Evolutionary conservation across 805 yeast genomes (phyloP), one percentile per base, ranked within the genome.

Genomic region (Yamadazyma takamatsuzukensis): DNA sequence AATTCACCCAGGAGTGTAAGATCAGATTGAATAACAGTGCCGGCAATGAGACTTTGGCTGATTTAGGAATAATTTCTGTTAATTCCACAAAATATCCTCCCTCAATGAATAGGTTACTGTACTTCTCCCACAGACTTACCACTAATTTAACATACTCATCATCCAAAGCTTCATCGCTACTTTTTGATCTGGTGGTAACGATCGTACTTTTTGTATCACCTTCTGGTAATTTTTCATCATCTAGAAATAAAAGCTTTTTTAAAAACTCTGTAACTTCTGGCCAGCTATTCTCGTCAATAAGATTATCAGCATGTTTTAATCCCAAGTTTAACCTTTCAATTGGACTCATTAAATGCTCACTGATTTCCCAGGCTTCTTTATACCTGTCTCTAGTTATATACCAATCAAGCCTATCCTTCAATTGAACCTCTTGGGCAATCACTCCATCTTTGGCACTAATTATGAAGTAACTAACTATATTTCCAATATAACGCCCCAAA

Each of bases 391-490:
- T 72, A 1, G 76, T 76, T 3, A 76, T 37, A 37, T 68, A 81
- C 96, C 97, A 90, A 4, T 76, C 62, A 27, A 80, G 70, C 37
- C 81, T 75, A 51, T 89, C 97, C 18, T 63, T 55, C 15, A 82
- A 56, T 33, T 77, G 78, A n/a, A 83, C 67, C 40, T 81, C 86
- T 44, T 80, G 74, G 0, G 88, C 87, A 11, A 78, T 63, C 1
- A 90, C 82, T 1, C 81, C 90, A 57, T 88, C 97, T 29, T 76
- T 74, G 0, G 96, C 86, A 49, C 90, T 78, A 4, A 90, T 66
- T 13, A 93, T 64, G 47, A 71, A 83, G 62, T 82, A 86, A 34
- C 68, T 64, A 6, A 64, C 54, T 0, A 56, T 51, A 0, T 44
- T 49, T 2, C 72, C 76, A 21, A 71, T 58, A 49, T 69, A 68